Percentiles rank a stretch among this genome's conserved stretches.
phyloP scores from a whole-genome alignment of 192 early-diverging fungal species.

The Chytriomyces confervae region DNA sequence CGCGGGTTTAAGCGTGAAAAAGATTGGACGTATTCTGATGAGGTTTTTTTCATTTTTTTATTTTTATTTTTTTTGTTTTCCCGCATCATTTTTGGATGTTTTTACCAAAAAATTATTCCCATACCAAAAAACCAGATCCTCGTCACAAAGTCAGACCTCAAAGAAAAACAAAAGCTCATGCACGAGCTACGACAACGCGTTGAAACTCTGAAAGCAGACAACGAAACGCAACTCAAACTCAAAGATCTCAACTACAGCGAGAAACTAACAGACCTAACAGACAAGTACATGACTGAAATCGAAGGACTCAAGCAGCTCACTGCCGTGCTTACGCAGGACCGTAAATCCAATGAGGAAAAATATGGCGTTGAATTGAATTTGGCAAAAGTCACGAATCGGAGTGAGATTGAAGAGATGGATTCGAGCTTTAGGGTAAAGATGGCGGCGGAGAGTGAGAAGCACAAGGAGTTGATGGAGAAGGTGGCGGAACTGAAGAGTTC shows the following conservation, averaged over 20 bases:
- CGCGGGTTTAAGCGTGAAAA: conserved; percentile 53
- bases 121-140: conserved; percentile 45
- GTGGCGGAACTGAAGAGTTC: conserved; percentile 42
- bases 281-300: conserved; percentile 57
- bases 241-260: conserved; percentile 57
- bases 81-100: conserved; percentile 1
- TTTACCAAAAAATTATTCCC: not conserved
- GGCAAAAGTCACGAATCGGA: conserved; percentile 35
- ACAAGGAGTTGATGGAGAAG: conserved; percentile 37
- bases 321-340: conserved; percentile 38
- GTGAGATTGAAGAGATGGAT: conserved; percentile 48
- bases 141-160: conserved; percentile 57
- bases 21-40: conserved; percentile 56
- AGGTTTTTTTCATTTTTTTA: conserved; percentile 40
- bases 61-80: not conserved
- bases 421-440: conserved; percentile 49
- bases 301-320: conserved; percentile 54
- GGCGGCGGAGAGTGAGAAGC: conserved; percentile 53
- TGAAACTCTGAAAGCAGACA: conserved; percentile 58
- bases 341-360: conserved; percentile 40
- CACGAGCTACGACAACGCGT: conserved; percentile 51
- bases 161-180: conserved; percentile 48
- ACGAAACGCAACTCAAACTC: conserved; percentile 54
- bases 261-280: conserved; percentile 54
- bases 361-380: conserved; percentile 38